phyloP scores from a whole-genome alignment of 495 filamentous ascomycete species.

The Penicillium tannophilum region DNA sequence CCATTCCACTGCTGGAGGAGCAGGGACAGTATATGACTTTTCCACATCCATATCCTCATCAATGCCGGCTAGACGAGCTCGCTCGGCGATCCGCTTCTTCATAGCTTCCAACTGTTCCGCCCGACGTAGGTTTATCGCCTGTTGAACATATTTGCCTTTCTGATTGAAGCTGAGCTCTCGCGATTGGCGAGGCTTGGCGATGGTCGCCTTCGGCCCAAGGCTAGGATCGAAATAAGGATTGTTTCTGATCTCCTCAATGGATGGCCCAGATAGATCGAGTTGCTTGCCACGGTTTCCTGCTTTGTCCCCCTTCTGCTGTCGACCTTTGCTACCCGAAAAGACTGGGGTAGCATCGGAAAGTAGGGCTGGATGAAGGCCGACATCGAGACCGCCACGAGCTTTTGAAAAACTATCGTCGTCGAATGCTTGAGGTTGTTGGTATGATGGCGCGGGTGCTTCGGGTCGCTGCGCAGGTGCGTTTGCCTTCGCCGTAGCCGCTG shows the following conservation, averaged over 20 bases:
- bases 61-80: constrained; percentile 80
- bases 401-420: constrained; percentile 52
- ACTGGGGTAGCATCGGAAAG: constrained; percentile 72
- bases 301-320: constrained; percentile 60
- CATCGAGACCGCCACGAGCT: constrained; percentile 78
- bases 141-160: constrained; percentile 95
- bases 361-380: constrained; percentile 84
- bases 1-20: constrained; percentile 91
- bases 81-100: constrained; percentile 88
- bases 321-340: constrained; percentile 61
- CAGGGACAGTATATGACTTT: constrained; percentile 80
- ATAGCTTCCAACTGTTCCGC: constrained; percentile 89
- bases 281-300: constrained; percentile 48
- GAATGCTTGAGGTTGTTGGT: constrained; percentile 40
- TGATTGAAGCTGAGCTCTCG: constrained; percentile 88
- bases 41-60: constrained; percentile 90
- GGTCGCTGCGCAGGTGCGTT: constrained; percentile 46
- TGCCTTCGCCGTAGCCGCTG: constrained; percentile 68
- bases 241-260: constrained; percentile 64
- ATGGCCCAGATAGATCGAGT: constrained; percentile 70
- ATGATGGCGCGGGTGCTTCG: constrained; percentile 36
- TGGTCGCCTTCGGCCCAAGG: constrained; percentile 62
- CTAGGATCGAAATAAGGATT: constrained; percentile 89
- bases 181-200: constrained; percentile 63
- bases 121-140: constrained; percentile 82